Conservation (phyloP, 2,329 filamentous ascomycete genomes). For the Alternaria alternata region DNA sequence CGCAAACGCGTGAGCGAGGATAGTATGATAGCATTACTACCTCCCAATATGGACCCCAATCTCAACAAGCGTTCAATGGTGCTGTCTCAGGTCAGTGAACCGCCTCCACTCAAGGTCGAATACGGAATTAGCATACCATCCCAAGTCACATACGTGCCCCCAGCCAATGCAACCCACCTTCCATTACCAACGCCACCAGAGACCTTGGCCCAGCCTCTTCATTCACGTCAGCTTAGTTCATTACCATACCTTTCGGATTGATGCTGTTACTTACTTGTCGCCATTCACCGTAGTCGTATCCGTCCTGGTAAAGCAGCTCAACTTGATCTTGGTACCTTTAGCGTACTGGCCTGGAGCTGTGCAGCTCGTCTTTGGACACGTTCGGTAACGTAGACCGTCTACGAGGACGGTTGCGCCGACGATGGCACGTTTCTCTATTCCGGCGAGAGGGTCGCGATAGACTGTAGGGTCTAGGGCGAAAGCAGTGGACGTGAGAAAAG, state of each 20-base stretch:
- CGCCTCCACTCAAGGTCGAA: background rate
- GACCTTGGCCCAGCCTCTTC: constrained; percentile 10
- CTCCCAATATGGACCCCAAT: background rate
- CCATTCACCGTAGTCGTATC: constrained; percentile 8
- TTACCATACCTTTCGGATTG: background rate
- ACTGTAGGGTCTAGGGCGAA: background rate
- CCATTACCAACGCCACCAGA: constrained; percentile 2
- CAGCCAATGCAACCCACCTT: constrained; percentile 8
- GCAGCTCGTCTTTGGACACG: constrained; percentile 13
- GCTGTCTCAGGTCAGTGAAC: background rate
- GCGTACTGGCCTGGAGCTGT: constrained; percentile 10
- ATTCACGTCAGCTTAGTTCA: background rate
- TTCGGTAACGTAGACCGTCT: constrained; percentile 14
- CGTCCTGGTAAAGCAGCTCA: constrained; percentile 9
- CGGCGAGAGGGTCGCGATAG: background rate
- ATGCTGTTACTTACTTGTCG: constrained; percentile 7
- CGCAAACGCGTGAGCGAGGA: too few relatives aligned
- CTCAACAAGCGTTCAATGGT: background rate
- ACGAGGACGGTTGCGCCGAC: constrained; percentile 8
- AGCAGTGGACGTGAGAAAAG: background rate
- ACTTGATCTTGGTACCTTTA: constrained; percentile 10
- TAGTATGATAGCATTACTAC: background rate
- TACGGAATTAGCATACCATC: background rate
- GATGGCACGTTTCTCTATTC: constrained; percentile 6
- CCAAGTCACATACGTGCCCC: constrained; percentile 2